Conservation (phyloP, 2,329 filamentous ascomycete genomes). For the Nemania serpens region DNA sequence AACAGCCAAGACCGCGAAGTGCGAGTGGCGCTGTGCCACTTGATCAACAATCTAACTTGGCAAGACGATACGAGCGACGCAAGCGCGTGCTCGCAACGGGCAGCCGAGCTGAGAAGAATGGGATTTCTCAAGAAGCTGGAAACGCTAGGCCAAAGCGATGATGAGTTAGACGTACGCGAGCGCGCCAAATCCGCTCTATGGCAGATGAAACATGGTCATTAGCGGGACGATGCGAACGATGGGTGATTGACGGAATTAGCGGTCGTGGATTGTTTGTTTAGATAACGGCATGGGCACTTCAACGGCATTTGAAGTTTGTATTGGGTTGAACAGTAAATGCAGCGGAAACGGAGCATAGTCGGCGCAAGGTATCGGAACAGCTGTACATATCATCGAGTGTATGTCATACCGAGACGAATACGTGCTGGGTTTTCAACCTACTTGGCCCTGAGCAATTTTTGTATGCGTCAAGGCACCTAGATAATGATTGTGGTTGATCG, state of each 20-base stretch:
- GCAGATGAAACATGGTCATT: constrained; percentile 62
- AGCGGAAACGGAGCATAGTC: constrained; percentile 20
- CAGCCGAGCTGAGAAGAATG: constrained; percentile 68
- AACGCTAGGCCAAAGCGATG: constrained; percentile 65
- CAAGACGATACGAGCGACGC: constrained; percentile 74
- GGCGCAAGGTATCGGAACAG: constrained; percentile 16
- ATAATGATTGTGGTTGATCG: neutral
- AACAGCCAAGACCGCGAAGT: constrained; percentile 74
- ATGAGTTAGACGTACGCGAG: constrained; percentile 81
- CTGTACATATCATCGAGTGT: constrained; percentile 1
- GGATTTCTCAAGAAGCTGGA: constrained; percentile 72
- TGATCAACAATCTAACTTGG: constrained; percentile 85
- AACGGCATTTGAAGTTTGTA: constrained; percentile 19
- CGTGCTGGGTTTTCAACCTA: neutral
- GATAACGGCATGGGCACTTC: constrained; percentile 12
- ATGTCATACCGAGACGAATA: neutral
- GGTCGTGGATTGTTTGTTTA: constrained; percentile 8
- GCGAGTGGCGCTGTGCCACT: constrained; percentile 77
- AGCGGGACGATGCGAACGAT: constrained; percentile 1
- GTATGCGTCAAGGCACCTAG: neutral
- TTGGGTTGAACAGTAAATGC: constrained; percentile 11
- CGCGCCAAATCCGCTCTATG: constrained; percentile 78
- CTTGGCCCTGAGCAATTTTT: neutral
- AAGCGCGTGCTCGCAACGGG: constrained; percentile 67
- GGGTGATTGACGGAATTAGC: neutral